Conservation (phyloP, 306 rosid species). For the Trifolium dubium region DNA sequence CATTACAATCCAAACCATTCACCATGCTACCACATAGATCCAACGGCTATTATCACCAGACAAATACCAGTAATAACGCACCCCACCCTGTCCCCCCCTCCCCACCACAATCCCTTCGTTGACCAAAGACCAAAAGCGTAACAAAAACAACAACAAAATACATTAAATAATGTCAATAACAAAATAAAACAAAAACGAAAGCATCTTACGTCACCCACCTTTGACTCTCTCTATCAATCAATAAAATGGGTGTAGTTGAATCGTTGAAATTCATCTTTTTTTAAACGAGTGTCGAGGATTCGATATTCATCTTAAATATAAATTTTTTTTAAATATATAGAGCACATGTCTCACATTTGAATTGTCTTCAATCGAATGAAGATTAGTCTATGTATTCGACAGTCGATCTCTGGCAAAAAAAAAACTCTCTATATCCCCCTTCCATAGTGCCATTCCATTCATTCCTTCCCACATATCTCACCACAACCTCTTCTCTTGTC, state of each 20-base stretch:
- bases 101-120: conserved; percentile 39
- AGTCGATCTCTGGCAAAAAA: no score
- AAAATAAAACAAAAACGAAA: conserved; percentile 19
- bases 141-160: conserved; percentile 27
- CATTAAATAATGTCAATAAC: background rate
- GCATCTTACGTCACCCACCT: conserved; percentile 68
- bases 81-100: conserved; percentile 6
- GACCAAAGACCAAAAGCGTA: conserved; percentile 53
- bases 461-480: conserved; percentile 33
- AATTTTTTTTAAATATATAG: no score
- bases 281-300: no score
- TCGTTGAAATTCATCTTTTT: no score
- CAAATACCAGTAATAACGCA: conserved; percentile 19
- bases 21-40: background rate
- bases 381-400: no score
- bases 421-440: conserved; percentile 1
- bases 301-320: no score
- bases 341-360: no score
- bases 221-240: conserved; percentile 55
- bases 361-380: no score
- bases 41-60: background rate
- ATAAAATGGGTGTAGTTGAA: no score
- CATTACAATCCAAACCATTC: conserved; percentile 38
- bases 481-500: conserved; percentile 38
- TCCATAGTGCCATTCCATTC: background rate